Evolutionary conservation across 1,284 basidiomycete genomes (phyloP).

Genomic region (Trichosporon asahii): DNA sequence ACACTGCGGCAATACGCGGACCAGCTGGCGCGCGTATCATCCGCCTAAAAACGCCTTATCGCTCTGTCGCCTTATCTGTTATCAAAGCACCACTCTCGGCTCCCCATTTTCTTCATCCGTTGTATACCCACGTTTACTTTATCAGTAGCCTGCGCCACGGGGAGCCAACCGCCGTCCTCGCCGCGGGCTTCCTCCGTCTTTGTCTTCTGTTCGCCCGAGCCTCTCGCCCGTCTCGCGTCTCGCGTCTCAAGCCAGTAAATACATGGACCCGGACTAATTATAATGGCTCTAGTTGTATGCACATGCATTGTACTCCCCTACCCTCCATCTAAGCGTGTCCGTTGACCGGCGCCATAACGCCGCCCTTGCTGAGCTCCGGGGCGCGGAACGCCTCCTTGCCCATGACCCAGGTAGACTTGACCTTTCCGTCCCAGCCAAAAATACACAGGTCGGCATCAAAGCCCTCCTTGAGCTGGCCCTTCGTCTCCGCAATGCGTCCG

Average conservation of each 20-base stretch:
- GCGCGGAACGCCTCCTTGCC: slow-evolving; percentile 64
- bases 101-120: background rate
- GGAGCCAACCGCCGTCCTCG: no score
- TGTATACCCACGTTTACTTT: background rate
- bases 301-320: background rate
- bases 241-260: background rate
- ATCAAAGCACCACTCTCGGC: background rate
- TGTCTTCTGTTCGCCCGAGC: no score
- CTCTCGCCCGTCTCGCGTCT: no score
- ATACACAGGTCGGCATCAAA: slow-evolving; percentile 80
- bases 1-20: slow-evolving; percentile 27
- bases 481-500: slow-evolving; percentile 61
- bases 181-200: no score
- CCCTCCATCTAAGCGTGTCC: background rate
- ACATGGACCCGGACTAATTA: background rate
- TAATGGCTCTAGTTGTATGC: slow-evolving; percentile 7
- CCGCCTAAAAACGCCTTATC: background rate
- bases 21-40: slow-evolving; percentile 16
- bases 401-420: slow-evolving; percentile 74
- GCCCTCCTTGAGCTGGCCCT: slow-evolving; percentile 73
- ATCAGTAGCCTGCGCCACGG: no score
- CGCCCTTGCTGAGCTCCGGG: slow-evolving; percentile 11
- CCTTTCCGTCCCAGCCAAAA: slow-evolving; percentile 63
- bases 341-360: slow-evolving; percentile 13
- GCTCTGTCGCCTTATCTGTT: no score